A percentile compares a stretch with the other conserved stretches of the same genome.
These are phyloP conservation scores for Pleurotus giganteus DNA, from an alignment of 768 basidiomycete species.

Conservation along the genomic window DNA sequence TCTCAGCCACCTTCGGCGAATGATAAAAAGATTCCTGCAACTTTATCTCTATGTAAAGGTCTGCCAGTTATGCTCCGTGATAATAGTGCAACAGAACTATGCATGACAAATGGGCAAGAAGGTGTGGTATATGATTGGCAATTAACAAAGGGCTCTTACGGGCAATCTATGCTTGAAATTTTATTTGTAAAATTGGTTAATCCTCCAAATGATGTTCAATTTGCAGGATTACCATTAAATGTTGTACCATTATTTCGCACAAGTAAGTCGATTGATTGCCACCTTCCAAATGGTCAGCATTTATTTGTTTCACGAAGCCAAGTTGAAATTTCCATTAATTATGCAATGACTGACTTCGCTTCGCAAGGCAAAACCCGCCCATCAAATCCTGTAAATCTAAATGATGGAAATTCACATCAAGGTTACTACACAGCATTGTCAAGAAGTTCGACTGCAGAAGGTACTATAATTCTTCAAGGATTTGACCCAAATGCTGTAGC, in stretches of 20 bases:
- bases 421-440: constrained; percentile 27
- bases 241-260: neutral
- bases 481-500: constrained; percentile 7
- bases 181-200: constrained; percentile 19
- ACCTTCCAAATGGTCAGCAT: constrained; percentile 16
- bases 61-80: constrained; percentile 27
- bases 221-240: constrained; percentile 6
- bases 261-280: constrained; percentile 5
- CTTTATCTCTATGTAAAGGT: constrained; percentile 21
- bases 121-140: constrained; percentile 24
- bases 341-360: constrained; percentile 30
- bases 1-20: neutral
- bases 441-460: constrained; percentile 17
- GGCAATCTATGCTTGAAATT: constrained; percentile 14
- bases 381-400: constrained; percentile 26
- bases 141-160: constrained; percentile 10
- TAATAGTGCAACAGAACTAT: constrained; percentile 27
- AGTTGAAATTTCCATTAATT: constrained; percentile 21
- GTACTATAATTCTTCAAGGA: constrained; percentile 20
- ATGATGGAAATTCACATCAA: constrained; percentile 11
- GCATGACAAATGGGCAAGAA: constrained; percentile 29
- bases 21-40: neutral
- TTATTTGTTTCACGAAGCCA: constrained; percentile 18
- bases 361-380: neutral
- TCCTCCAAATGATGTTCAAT: constrained; percentile 1